Conservation (phyloP, 2,329 filamentous ascomycete species). For the Tympanopsis confertula region DNA sequence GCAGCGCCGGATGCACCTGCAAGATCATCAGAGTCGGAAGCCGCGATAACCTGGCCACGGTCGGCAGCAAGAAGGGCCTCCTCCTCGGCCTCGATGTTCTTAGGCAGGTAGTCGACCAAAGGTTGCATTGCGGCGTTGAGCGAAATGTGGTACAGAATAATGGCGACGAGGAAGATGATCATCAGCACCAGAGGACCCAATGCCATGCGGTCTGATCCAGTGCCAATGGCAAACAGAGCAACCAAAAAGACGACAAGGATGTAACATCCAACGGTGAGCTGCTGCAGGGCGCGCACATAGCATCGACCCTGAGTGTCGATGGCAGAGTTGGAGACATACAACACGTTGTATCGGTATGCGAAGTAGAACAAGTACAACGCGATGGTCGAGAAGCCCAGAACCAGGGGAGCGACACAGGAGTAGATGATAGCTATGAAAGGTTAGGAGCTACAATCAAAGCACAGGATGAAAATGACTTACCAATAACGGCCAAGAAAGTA, state of each 20-base stretch:
- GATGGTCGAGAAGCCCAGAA: slow-evolving; percentile 69
- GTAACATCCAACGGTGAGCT: slow-evolving; percentile 75
- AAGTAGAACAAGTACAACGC: slow-evolving; percentile 75
- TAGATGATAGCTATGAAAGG: slow-evolving; percentile 53
- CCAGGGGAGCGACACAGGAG: slow-evolving; percentile 73
- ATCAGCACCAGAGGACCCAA: slow-evolving; percentile 64
- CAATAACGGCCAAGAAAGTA: slow-evolving; percentile 70
- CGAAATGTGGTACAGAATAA: slow-evolving; percentile 62
- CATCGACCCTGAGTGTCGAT: slow-evolving; percentile 82
- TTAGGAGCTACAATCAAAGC: neutral
- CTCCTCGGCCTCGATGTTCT: slow-evolving; percentile 22
- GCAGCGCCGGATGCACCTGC: slow-evolving; percentile 12
- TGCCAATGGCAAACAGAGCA: slow-evolving; percentile 55
- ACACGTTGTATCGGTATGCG: slow-evolving; percentile 79
- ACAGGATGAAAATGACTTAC: neutral
- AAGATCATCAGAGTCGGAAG: slow-evolving; percentile 4
- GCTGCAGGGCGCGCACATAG: slow-evolving; percentile 78
- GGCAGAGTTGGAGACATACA: slow-evolving; percentile 72
- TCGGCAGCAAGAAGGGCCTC: neutral
- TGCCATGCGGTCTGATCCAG: slow-evolving; percentile 38
- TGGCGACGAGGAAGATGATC: slow-evolving; percentile 66
- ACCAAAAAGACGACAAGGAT: slow-evolving; percentile 73
- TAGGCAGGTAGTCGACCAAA: slow-evolving; percentile 67
- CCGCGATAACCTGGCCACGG: neutral
- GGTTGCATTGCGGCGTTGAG: slow-evolving; percentile 65